Conservation (phyloP, 1,284 basidiomycete genomes). For the Naganishia liquefaciens region DNA sequence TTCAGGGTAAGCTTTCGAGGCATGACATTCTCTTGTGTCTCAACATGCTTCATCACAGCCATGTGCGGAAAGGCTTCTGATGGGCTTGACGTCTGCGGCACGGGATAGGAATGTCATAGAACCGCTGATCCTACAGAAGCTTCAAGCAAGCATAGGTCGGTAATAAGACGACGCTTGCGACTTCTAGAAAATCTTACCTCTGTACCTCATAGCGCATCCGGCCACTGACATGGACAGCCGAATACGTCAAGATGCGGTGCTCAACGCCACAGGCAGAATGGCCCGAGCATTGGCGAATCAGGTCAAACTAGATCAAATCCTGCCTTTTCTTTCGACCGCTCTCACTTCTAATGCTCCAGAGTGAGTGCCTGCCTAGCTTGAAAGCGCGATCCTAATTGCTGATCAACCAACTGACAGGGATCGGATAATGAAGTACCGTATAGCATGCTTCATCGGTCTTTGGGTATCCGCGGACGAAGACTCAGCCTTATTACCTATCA, state of each 20-base stretch:
- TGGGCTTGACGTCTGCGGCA: conserved; percentile 66
- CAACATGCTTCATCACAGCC: conserved; percentile 56
- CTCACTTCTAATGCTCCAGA: conserved; percentile 29
- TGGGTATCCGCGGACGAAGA: conserved; percentile 67
- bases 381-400: neutral
- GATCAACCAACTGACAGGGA: conserved; percentile 58
- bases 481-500: conserved; percentile 63
- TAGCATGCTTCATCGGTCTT: conserved; percentile 85
- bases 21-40: conserved; percentile 20
- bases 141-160: conserved; percentile 61
- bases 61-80: conserved; percentile 81
- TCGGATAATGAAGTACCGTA: conserved; percentile 81
- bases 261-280: conserved; percentile 83
- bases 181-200: neutral
- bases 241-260: conserved; percentile 79
- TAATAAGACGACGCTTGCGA: neutral
- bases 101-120: conserved; percentile 62
- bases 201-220: conserved; percentile 5
- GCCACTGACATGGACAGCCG: conserved; percentile 62
- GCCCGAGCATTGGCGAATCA: conserved; percentile 60
- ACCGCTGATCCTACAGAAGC: conserved; percentile 66
- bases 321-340: conserved; percentile 30
- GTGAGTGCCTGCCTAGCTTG: conserved; percentile 14
- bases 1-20: conserved; percentile 64
- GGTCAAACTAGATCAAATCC: conserved; percentile 31